Conservation (phyloP, 805 yeast species). For the Jamesozyma rosinii region DNA sequence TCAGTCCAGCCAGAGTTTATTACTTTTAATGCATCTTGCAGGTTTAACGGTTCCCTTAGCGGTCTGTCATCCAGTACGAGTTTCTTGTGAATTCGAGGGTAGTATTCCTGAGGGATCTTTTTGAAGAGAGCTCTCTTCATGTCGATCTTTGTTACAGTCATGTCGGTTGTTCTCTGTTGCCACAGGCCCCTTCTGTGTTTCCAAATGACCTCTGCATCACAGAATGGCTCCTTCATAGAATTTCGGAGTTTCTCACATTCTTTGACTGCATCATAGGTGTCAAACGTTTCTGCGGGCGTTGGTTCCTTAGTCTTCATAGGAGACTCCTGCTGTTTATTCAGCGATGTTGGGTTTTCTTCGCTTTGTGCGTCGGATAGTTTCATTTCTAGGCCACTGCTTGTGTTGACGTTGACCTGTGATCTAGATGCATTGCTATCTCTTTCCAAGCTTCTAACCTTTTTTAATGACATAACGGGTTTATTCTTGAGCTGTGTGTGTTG, state of each 20-base stretch:
- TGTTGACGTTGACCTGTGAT: constrained; percentile 3
- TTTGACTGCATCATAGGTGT: constrained; percentile 26
- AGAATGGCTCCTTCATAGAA: constrained; percentile 31
- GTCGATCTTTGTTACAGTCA: constrained; percentile 9
- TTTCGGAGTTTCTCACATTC: constrained; percentile 28
- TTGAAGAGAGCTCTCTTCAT: constrained; percentile 16
- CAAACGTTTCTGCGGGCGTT: constrained; percentile 19
- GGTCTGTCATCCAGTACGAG: constrained; percentile 62
- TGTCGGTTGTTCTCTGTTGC: constrained; percentile 27
- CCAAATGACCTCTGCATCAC: constrained; percentile 59
- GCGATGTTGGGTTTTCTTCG: not conserved
- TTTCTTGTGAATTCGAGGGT: constrained; percentile 54
- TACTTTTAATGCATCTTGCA: constrained; percentile 61
- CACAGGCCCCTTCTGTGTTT: constrained; percentile 57
- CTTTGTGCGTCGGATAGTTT: constrained; percentile 17
- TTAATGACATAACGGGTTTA: not conserved
- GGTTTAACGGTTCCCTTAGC: constrained; percentile 61
- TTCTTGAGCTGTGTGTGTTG: not conserved
- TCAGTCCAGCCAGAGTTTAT: constrained; percentile 81
- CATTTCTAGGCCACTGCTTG: constrained; percentile 13
- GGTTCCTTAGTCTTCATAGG: constrained; percentile 4
- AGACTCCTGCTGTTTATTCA: not conserved
- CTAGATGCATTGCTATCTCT: constrained; percentile 12
- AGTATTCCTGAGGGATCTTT: constrained; percentile 40
- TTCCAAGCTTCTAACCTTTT: constrained; percentile 5